Evolutionary conservation across 495 filamentous ascomycete genomes (phyloP).

Genomic region (Chlorociboria aeruginascens): DNA sequence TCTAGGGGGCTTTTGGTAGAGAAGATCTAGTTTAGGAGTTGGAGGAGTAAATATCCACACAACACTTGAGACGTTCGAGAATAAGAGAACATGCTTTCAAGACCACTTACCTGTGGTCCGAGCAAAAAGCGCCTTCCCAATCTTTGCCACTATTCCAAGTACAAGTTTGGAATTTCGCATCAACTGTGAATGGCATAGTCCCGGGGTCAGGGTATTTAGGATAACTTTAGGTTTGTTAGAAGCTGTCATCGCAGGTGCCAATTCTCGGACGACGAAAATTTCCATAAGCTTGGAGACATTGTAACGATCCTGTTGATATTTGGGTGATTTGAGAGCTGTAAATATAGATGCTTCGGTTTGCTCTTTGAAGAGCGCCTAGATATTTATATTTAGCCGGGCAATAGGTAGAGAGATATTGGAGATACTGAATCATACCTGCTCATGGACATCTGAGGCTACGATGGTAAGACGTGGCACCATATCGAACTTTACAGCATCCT

Average conservation of each 20-base stretch:
- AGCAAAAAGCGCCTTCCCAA: slow-evolving; percentile 9
- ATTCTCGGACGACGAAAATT: slow-evolving; percentile 32
- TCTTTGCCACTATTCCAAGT: slow-evolving; percentile 1
- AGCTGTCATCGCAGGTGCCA: slow-evolving; percentile 24
- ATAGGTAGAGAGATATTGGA: neutral
- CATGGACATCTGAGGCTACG: slow-evolving; percentile 21
- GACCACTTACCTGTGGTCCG: neutral
- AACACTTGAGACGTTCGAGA: no score
- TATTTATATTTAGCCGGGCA: neutral
- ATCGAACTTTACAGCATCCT: slow-evolving; percentile 12
- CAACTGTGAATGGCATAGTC: slow-evolving; percentile 15
- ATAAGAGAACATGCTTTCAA: no score
- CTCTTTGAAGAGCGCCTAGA: slow-evolving; percentile 8
- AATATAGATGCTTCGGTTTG: slow-evolving; percentile 2
- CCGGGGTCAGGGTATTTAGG: slow-evolving; percentile 33
- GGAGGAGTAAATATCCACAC: no score
- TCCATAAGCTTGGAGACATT: slow-evolving; percentile 40
- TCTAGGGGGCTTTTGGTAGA: no score
- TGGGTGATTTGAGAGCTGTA: slow-evolving; percentile 1
- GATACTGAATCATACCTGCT: slow-evolving; percentile 1
- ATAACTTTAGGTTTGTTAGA: slow-evolving; percentile 26
- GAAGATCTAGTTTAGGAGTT: no score
- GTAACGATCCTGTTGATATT: slow-evolving; percentile 22
- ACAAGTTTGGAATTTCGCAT: slow-evolving; percentile 7
- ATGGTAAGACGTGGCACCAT: slow-evolving; percentile 8